Evolutionary conservation across 345 rosid genomes (phyloP).

Genomic region (Aquilaria sinensis): DNA sequence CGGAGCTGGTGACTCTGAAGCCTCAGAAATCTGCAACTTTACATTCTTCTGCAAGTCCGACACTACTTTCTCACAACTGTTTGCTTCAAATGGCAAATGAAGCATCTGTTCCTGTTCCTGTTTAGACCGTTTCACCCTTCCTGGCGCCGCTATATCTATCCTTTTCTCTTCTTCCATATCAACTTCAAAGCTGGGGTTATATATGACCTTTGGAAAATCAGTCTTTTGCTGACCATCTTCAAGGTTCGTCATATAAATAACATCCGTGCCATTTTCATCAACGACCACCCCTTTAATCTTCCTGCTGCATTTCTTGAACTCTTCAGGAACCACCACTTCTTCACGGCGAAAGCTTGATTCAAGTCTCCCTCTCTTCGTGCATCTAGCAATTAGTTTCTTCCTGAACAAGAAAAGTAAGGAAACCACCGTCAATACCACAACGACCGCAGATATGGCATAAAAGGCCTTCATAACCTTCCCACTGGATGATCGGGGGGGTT

Average conservation of each 20-base stretch:
- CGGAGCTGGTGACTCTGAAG: neutral
- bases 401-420: slow-evolving; percentile 26
- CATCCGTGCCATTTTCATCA: slow-evolving; percentile 34
- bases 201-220: slow-evolving; percentile 25
- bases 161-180: slow-evolving; percentile 28
- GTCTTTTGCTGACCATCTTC: slow-evolving; percentile 23
- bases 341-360: slow-evolving; percentile 26
- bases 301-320: slow-evolving; percentile 15
- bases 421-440: slow-evolving; percentile 19
- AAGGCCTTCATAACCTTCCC: slow-evolving; percentile 17
- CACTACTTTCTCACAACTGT: neutral
- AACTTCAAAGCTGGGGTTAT: slow-evolving; percentile 37
- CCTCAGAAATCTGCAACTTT: neutral
- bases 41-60: slow-evolving; percentile 5
- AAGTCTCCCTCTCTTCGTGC: slow-evolving; percentile 5
- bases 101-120: slow-evolving; percentile 9
- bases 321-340: slow-evolving; percentile 21
- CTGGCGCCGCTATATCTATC: slow-evolving; percentile 5
- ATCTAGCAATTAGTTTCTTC: slow-evolving; percentile 6
- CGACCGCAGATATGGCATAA: slow-evolving; percentile 20
- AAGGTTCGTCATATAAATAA: slow-evolving; percentile 29
- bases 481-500: slow-evolving; percentile 1
- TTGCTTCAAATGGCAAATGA: slow-evolving; percentile 7
- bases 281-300: slow-evolving; percentile 30
- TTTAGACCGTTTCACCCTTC: slow-evolving; percentile 6